phyloP scores from a whole-genome alignment of 352 stramenopile species.

The Phytopythium kandeliae region DNA sequence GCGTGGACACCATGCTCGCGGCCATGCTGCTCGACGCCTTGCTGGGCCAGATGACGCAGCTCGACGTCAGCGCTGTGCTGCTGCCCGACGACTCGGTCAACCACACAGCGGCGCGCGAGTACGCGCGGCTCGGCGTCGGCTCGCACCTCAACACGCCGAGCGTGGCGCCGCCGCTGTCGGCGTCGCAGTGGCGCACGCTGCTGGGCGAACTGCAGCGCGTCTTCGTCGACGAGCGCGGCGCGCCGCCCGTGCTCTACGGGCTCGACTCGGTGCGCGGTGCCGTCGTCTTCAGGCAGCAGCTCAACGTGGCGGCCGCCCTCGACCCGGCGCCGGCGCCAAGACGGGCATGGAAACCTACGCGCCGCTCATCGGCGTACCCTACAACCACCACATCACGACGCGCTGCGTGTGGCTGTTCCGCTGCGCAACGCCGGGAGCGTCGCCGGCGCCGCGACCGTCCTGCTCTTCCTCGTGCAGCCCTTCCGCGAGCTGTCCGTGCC shows the following conservation, averaged over 20 bases:
- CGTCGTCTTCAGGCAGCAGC: conserved; percentile 83
- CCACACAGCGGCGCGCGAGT: conserved; percentile 45
- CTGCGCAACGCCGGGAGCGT: conserved; percentile 57
- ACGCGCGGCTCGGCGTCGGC: conserved; percentile 78
- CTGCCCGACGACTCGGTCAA: conserved; percentile 60
- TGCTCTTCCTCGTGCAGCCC: conserved; percentile 71
- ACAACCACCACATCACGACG: conserved; percentile 57
- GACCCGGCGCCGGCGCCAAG: conserved; percentile 74
- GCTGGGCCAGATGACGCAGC: conserved; percentile 90
- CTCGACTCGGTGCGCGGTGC: conserved; percentile 85
- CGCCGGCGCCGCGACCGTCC: conserved; percentile 63
- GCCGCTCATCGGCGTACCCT: conserved; percentile 90
- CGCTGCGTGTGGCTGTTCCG: conserved; percentile 44
- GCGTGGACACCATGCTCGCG: conserved; percentile 18
- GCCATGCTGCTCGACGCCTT: conserved; percentile 25
- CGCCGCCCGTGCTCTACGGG: conserved; percentile 77
- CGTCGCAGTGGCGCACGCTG: conserved; percentile 58
- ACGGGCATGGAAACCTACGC: conserved; percentile 94
- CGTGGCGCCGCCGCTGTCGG: neutral
- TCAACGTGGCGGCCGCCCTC: conserved; percentile 88
- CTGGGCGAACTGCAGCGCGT: conserved; percentile 78
- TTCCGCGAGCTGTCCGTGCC: conserved; percentile 52
- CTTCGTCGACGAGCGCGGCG: conserved; percentile 43
- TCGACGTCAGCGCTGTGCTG: conserved; percentile 83
- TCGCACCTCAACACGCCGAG: conserved; percentile 85